Evolutionary conservation across 2,329 filamentous ascomycete species (phyloP), one percentile per base, ranked within the genome.

Genomic region (Acrodontium crateriforme): DNA sequence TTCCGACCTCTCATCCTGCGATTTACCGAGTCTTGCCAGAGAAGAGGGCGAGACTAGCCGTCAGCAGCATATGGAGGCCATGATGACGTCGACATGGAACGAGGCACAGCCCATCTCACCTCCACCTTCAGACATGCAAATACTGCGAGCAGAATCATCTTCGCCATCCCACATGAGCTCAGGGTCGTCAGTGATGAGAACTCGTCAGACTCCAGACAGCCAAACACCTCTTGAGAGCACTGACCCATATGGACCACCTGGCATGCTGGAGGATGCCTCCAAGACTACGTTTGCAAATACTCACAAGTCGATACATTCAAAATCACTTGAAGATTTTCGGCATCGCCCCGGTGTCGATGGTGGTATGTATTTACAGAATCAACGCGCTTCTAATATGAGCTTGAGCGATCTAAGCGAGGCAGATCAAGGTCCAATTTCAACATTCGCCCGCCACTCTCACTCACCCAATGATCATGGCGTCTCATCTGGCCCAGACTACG

Each of bases 251-350:
- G 43, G 40, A 6, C 45, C 44, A 20, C 43, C 46, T 2, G 37
- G 35, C 5, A 35, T 37, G 19, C 28, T 31, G 10, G 18, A 31
- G 6, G 31, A 30, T 11, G 22, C 54, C 16, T 55, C 51, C 11
- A 46, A 45, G 9, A 58, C 46, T 39, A 50, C 55, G 11, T 55
- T 59, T 24, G 50, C 56, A 34, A 61, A 60, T 40, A 59, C 56
- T 33, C 55, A 55, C 3, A 53, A 60, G 28, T 51, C 52, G 28
- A 23, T 36, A 10, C 22, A 34, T 15, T 28, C 39, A 14, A 10
- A 10, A 12, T 15, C 15, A 11, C 21, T n/a, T n/a, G n/a, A n/a
- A n/a, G n/a, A n/a, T n/a, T n/a, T n/a, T n/a, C n/a, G n/a, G n/a
- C n/a, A 26, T 5, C 27, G 13, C 12, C 21, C 22, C 11, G 23